phyloP scores from a whole-genome alignment of 345 rosid genomes.

The Moricandia moricandioides region DNA sequence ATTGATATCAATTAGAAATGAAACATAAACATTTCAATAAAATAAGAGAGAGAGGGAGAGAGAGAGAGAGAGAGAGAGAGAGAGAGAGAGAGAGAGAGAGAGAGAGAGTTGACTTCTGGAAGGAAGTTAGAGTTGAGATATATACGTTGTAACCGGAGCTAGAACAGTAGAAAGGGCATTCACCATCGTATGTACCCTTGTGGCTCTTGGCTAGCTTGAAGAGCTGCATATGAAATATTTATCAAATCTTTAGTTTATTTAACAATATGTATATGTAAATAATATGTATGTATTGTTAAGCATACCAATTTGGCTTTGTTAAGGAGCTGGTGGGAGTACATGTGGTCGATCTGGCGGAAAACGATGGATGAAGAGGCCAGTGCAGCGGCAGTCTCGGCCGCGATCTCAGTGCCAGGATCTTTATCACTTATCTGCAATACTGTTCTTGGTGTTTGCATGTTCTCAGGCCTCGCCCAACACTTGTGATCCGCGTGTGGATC shows the following conservation, averaged over 20 bases:
- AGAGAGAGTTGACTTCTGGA: background rate
- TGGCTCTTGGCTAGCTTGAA: slow-evolving; percentile 59
- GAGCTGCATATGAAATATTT: slow-evolving; percentile 46
- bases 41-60: background rate
- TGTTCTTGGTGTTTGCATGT: slow-evolving; percentile 69
- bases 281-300: background rate
- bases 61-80: background rate
- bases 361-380: slow-evolving; percentile 78
- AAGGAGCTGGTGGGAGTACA: slow-evolving; percentile 66
- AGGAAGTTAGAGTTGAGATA: background rate
- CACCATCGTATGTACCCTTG: slow-evolving; percentile 83
- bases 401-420: slow-evolving; percentile 73
- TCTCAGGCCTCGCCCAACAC: slow-evolving; percentile 83
- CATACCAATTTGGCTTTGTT: slow-evolving; percentile 74
- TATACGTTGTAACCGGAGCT: slow-evolving; percentile 79
- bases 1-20: background rate
- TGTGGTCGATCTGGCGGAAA: slow-evolving; percentile 47
- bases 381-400: slow-evolving; percentile 81
- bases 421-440: slow-evolving; percentile 52
- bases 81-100: background rate
- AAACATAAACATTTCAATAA: background rate
- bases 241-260: background rate
- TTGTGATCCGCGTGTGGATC: slow-evolving; percentile 72
- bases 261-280: background rate
- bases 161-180: slow-evolving; percentile 97